Conservation (phyloP, 129 eudicot genomes). For the Flaveria robusta region DNA sequence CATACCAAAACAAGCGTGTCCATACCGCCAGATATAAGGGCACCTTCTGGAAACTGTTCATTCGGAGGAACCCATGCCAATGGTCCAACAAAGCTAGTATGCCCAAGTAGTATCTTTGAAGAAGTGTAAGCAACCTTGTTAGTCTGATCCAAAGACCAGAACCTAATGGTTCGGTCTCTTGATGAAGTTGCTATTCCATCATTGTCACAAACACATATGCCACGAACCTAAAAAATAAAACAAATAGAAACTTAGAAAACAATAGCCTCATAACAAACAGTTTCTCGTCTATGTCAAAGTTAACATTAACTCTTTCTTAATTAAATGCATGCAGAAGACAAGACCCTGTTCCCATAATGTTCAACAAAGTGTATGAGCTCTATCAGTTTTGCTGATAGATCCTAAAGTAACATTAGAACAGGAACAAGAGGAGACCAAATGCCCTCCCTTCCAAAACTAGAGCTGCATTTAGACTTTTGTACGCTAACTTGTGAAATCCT, state of each 20-base stretch:
- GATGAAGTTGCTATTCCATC: constrained; percentile 94
- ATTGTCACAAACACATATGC: constrained; percentile 81
- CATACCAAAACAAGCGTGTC: constrained; percentile 83
- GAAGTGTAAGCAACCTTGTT: constrained; percentile 47
- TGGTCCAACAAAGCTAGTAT: constrained; percentile 94
- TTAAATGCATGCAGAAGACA: constrained; percentile 24
- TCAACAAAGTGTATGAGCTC: constrained; percentile 7
- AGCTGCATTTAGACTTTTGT: constrained; percentile 12
- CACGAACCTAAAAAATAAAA: constrained; percentile 65
- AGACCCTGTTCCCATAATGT: neutral
- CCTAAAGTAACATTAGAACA: constrained; percentile 6
- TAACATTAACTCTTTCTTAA: neutral
- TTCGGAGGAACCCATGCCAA: constrained; percentile 77
- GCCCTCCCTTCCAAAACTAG: neutral
- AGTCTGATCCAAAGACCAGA: constrained; percentile 65
- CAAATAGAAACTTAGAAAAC: constrained; percentile 21
- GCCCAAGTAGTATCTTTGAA: constrained; percentile 81
- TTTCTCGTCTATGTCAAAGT: neutral
- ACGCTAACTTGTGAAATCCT: neutral
- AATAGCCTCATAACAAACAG: neutral
- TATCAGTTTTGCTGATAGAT: neutral
- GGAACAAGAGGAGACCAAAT: neutral
- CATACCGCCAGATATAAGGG: constrained; percentile 94
- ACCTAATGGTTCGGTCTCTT: constrained; percentile 84
- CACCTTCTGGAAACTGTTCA: constrained; percentile 87